Conservation (phyloP, 495 filamentous ascomycete genomes). For the Ramalina intermedia region DNA sequence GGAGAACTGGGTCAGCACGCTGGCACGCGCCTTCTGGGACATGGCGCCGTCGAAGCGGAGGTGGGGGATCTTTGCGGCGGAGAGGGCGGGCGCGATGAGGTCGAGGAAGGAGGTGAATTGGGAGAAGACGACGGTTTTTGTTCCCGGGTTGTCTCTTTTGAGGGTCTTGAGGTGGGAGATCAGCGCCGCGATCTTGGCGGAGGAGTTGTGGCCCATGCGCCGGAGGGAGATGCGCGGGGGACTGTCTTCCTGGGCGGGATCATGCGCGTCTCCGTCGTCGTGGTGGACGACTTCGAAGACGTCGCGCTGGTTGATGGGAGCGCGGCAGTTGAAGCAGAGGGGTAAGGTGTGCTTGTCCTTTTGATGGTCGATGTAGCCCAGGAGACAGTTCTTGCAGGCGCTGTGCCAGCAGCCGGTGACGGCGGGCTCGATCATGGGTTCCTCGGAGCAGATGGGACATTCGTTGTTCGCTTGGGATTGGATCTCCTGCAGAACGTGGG, state of each 20-base stretch:
- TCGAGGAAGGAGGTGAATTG: constrained; percentile 96
- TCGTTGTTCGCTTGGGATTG: constrained; percentile 75
- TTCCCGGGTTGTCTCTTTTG: constrained; percentile 41
- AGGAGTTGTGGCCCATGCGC: constrained; percentile 62
- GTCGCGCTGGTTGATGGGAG: constrained; percentile 64
- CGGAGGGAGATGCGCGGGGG: constrained; percentile 62
- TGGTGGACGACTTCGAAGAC: constrained; percentile 78
- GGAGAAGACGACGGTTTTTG: constrained; percentile 88
- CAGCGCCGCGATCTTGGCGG: constrained; percentile 73
- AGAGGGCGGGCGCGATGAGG: constrained; percentile 67
- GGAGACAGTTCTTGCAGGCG: constrained; percentile 81
- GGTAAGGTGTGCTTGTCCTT: constrained; percentile 58
- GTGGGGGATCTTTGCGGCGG: constrained; percentile 54
- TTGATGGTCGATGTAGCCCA: constrained; percentile 78
- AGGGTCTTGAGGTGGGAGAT: constrained; percentile 57
- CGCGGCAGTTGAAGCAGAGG: constrained; percentile 79
- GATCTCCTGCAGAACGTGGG: constrained; percentile 79
- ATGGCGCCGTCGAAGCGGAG: constrained; percentile 86
- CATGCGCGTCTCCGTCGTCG: constrained; percentile 20
- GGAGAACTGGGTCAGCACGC: constrained; percentile 57
- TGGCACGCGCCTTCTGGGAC: constrained; percentile 67
- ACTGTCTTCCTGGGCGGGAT: constrained; percentile 24
- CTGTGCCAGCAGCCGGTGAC: constrained; percentile 96
- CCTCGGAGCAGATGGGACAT: constrained; percentile 88
- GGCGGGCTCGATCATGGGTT: constrained; percentile 83